Conservation (phyloP, 2,329 filamentous ascomycete genomes). For the Acrocalymma vagum region DNA sequence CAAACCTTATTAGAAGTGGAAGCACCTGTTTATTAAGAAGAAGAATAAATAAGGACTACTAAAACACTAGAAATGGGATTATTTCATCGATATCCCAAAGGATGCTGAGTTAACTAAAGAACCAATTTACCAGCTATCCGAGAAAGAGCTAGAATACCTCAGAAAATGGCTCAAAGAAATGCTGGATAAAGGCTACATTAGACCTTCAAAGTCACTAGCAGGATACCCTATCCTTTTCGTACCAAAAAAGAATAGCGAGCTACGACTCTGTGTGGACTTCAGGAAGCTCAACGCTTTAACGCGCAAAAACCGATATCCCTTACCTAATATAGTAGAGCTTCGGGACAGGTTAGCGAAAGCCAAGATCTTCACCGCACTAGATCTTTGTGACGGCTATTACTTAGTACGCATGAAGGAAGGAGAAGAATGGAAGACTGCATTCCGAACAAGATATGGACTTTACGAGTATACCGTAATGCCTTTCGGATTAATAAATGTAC, state of each 20-base stretch:
- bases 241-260: not conserved
- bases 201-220: not conserved
- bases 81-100: too few relatives aligned
- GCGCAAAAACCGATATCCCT: conserved; percentile 42
- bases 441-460: conserved; percentile 38
- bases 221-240: conserved; percentile 1
- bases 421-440: conserved; percentile 43
- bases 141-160: too few relatives aligned
- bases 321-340: conserved; percentile 43
- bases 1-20: too few relatives aligned
- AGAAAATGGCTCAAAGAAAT: not conserved
- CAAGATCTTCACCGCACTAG: conserved; percentile 41
- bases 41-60: too few relatives aligned
- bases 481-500: conserved; percentile 22
- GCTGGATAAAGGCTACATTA: conserved; percentile 3
- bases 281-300: conserved; percentile 43
- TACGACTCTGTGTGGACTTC: conserved; percentile 49
- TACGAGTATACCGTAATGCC: conserved; percentile 45
- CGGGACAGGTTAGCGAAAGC: conserved; percentile 27
- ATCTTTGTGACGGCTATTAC: conserved; percentile 8
- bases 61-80: too few relatives aligned
- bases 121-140: too few relatives aligned
- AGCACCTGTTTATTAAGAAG: too few relatives aligned
- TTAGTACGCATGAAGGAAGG: conserved; percentile 5
- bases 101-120: too few relatives aligned